A percentile compares a stretch with the other conserved stretches of the same genome.
phyloP scores from a whole-genome alignment of 495 filamentous ascomycete genomes.

The Penicillium steckii region DNA sequence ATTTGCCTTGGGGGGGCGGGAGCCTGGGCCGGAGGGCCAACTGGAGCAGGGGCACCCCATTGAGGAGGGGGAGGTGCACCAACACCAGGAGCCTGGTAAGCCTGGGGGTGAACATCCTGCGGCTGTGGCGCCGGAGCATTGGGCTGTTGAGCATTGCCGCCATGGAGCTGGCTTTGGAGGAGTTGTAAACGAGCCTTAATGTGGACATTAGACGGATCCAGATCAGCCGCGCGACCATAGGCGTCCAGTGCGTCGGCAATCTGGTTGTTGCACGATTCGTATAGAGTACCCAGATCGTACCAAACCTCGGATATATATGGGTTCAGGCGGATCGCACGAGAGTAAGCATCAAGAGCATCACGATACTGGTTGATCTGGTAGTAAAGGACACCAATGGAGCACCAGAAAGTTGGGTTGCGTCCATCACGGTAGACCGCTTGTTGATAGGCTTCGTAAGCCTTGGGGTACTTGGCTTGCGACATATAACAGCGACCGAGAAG shows the following conservation, averaged over 20 bases:
- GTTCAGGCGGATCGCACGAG: conserved; percentile 94
- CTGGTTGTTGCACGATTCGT: conserved; percentile 99
- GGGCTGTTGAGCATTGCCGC: conserved; percentile 66
- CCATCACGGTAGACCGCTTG: conserved; percentile 98
- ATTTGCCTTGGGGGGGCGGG: conserved; percentile 60
- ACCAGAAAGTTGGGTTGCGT: conserved; percentile 99
- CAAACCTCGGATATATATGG: conserved; percentile 99
- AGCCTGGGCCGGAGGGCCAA: conserved; percentile 59
- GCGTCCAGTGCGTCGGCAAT: conserved; percentile 95
- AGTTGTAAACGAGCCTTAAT: conserved; percentile 94
- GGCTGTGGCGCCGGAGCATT: conserved; percentile 71
- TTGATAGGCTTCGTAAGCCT: conserved; percentile 98
- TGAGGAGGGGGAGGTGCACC: conserved; percentile 77
- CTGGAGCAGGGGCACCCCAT: conserved; percentile 71
- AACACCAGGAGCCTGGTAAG: conserved; percentile 72
- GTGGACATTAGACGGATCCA: conserved; percentile 89
- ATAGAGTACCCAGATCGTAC: conserved; percentile 98
- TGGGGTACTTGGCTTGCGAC: conserved; percentile 98
- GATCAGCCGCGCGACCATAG: conserved; percentile 89
- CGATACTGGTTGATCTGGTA: conserved; percentile 99
- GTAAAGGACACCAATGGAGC: conserved; percentile 98
- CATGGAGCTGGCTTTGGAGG: conserved; percentile 67
- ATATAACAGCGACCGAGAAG: conserved; percentile 97
- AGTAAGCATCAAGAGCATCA: conserved; percentile 97
- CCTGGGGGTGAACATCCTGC: conserved; percentile 83